These are phyloP conservation scores for Lasiosphaeriaceae sp. DNA, from an alignment of 495 filamentous ascomycete genomes.

Conservation along the genomic window DNA sequence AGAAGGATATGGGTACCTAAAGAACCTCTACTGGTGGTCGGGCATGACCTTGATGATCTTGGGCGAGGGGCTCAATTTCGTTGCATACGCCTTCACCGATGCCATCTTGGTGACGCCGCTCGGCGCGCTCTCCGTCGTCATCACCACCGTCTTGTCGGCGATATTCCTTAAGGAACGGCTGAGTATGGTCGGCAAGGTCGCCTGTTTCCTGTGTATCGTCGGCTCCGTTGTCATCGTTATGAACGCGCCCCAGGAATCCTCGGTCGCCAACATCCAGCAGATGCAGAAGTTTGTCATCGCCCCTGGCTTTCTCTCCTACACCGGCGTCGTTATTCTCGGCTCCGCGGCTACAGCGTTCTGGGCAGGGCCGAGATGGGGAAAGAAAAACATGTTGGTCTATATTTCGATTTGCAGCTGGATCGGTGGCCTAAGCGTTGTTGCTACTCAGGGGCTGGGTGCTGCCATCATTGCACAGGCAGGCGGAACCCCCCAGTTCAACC, in stretches of 20 bases:
- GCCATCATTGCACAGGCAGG: constrained; percentile 83
- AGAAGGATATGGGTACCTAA: constrained; percentile 96
- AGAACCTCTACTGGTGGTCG: constrained; percentile 92
- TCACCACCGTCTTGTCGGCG: constrained; percentile 87
- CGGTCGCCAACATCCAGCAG: constrained; percentile 84
- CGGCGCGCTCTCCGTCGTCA: constrained; percentile 91
- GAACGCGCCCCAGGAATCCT: constrained; percentile 84
- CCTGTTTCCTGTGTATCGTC: constrained; percentile 92
- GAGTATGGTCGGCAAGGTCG: constrained; percentile 93
- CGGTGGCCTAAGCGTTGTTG: constrained; percentile 90
- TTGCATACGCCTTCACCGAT: constrained; percentile 95
- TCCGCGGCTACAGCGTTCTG: constrained; percentile 71
- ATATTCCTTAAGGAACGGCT: constrained; percentile 95
- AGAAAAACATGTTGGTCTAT: constrained; percentile 97
- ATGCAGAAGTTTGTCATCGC: constrained; percentile 86
- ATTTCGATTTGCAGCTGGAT: constrained; percentile 92
- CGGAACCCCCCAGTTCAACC: constrained; percentile 82
- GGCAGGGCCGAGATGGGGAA: constrained; percentile 86
- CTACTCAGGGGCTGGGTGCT: constrained; percentile 88
- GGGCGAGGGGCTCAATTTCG: constrained; percentile 96
- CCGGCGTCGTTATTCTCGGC: constrained; percentile 76
- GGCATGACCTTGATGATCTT: constrained; percentile 98
- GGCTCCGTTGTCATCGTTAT: constrained; percentile 90
- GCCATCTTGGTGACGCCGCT: constrained; percentile 94
- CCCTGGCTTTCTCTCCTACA: constrained; percentile 82